A percentile compares a stretch with the other conserved stretches of the same genome.
Conservation (phyloP, 2,329 filamentous ascomycete species). For the Pseudogymnoascus sp. region DNA sequence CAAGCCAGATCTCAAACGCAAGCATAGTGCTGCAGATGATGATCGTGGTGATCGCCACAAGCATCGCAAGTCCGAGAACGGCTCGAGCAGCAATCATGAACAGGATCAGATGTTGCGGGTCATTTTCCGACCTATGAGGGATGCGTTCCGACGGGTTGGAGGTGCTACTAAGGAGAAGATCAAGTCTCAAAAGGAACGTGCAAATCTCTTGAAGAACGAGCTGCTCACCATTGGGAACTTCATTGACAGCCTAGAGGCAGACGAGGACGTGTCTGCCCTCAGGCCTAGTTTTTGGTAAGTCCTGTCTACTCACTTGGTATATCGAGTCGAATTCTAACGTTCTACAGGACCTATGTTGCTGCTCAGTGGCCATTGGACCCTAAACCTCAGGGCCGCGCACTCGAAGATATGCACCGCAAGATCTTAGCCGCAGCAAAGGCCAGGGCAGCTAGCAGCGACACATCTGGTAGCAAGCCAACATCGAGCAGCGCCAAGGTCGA, state of each 20-base stretch:
- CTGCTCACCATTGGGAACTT: constrained; percentile 55
- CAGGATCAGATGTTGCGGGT: constrained; percentile 35
- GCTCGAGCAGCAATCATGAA: constrained; percentile 21
- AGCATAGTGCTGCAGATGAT: constrained; percentile 46
- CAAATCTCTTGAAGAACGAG: constrained; percentile 52
- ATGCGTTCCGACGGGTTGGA: constrained; percentile 50
- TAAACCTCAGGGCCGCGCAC: constrained; percentile 18
- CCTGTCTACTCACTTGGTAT: not conserved
- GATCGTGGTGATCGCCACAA: constrained; percentile 44
- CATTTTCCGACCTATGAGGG: constrained; percentile 47
- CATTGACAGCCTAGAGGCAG: constrained; percentile 36
- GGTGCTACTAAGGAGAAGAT: constrained; percentile 54
- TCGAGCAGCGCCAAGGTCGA: not conserved
- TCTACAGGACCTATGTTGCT: constrained; percentile 25
- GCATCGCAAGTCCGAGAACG: constrained; percentile 45
- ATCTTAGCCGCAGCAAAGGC: constrained; percentile 15
- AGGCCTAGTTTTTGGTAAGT: constrained; percentile 26
- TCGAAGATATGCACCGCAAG: constrained; percentile 25
- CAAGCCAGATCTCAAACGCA: constrained; percentile 47
- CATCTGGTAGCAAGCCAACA: not conserved
- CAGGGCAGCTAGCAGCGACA: not conserved
- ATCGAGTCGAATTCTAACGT: not conserved
- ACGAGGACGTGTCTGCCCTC: constrained; percentile 21
- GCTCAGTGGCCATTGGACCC: constrained; percentile 26
- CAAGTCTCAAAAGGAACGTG: constrained; percentile 52